Evolutionary conservation across 352 stramenopile genomes (phyloP), one percentile per base, ranked within the genome.

Genomic region (Aphanomyces cochlioides): DNA sequence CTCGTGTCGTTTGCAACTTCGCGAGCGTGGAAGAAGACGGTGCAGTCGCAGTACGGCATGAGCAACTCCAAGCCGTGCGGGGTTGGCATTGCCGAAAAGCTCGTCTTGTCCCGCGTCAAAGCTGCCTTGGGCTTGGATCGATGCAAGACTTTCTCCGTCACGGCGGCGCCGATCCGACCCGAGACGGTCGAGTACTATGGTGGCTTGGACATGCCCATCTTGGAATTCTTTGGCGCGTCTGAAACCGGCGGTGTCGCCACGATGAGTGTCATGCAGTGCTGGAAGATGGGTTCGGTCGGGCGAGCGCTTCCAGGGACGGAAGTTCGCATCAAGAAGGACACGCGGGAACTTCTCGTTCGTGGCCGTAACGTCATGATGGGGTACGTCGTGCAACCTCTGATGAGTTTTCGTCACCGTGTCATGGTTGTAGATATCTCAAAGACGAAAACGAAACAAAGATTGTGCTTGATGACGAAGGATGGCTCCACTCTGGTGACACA

Each of bases 161-260:
- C 48, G 95, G 93, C 10, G 7, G 95, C 96, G 38, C 95, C 95
- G 3, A 97, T 98, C 67, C 88, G 88, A 63, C 76, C 80, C n/a
- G 92, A 98, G 70, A 90, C 97, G 15, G 77, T 98, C 12, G 84
- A 97, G 41, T 98, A 98, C 78, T 98, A 98, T 72, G 90, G 85
- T 64, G 98, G 92, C 21, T 75, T 98, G 28, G 94, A 98, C 73
- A 80, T 98, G 43, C 92, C 93, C 6, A 86, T 99, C 56, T 93
- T 91, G 72, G 96, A 98, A 79, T 85, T 98, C 71, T 94, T 95
- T 53, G 95, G 96, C 3, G 90, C 98, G 79, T 96, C 87, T 36
- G 93, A 98, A 76, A 82, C 77, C 15, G 91, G 81, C 10, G 95
- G 93, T 12, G 86, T 94, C 37, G 87, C 89, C 75, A 90, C 85